A percentile compares a stretch with the other conserved stretches of the same genome.
These are phyloP conservation scores for Iris pallida DNA, from an alignment of 116 monocot genomes.

Conservation along the genomic window DNA sequence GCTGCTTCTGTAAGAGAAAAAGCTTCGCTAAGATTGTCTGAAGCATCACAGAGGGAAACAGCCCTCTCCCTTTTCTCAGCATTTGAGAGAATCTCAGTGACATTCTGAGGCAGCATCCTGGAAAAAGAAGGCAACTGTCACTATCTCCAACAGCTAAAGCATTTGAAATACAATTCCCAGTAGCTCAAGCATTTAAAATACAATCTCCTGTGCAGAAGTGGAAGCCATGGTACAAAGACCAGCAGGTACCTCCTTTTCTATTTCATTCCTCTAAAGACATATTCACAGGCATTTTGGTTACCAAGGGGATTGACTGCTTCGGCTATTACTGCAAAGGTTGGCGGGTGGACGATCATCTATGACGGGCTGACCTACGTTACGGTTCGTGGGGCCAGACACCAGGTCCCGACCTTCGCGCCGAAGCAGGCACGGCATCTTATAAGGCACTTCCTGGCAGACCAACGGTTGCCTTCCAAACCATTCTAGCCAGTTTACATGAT, in stretches of 20 bases:
- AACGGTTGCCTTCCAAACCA: conserved; percentile 36
- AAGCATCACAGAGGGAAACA: too few relatives aligned
- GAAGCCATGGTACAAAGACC: conserved; percentile 40
- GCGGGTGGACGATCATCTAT: conserved; percentile 56
- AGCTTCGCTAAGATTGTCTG: too few relatives aligned
- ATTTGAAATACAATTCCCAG: too few relatives aligned
- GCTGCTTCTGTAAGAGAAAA: too few relatives aligned
- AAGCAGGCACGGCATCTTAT: conserved; percentile 30
- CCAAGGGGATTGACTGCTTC: background rate
- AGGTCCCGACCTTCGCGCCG: conserved; percentile 48
- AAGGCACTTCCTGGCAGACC: conserved; percentile 36
- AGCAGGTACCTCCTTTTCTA: conserved; percentile 24
- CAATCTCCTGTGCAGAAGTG: conserved; percentile 32
- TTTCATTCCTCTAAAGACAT: background rate
- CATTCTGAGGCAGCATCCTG: too few relatives aligned
- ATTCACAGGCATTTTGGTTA: background rate
- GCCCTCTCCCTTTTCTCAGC: too few relatives aligned
- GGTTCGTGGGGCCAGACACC: conserved; percentile 51
- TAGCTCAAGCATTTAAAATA: too few relatives aligned
- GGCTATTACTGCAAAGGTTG: conserved; percentile 26
- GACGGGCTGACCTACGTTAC: conserved; percentile 63
- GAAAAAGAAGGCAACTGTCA: too few relatives aligned
- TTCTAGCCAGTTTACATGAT: conserved; percentile 23
- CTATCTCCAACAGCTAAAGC: too few relatives aligned
- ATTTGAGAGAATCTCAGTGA: too few relatives aligned